phyloP scores from a whole-genome alignment of 2,329 filamentous ascomycete genomes.

The Pseudogymnoascus sp. region DNA sequence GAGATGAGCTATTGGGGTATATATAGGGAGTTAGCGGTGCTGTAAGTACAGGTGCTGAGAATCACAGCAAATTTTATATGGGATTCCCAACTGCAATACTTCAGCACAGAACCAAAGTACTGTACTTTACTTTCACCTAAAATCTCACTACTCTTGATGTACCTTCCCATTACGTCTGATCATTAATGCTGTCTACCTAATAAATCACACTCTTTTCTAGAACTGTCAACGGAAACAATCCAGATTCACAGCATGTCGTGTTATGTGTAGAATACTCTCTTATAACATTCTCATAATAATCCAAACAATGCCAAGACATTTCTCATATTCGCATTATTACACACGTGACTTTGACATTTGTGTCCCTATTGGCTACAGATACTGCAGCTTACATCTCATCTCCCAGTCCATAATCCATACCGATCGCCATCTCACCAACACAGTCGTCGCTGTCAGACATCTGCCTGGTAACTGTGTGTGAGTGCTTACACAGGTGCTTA shows the following conservation, averaged over 20 bases:
- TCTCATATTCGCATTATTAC: not conserved
- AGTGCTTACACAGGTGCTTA: not conserved
- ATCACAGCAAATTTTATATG: not conserved
- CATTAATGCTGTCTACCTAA: not conserved
- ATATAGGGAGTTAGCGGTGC: not conserved
- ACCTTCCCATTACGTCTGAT: not conserved
- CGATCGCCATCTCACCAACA: not conserved
- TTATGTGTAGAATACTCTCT: not conserved
- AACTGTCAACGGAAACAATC: not conserved
- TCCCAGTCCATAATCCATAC: not conserved
- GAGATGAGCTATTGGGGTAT: not conserved
- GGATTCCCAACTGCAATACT: not conserved
- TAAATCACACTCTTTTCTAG: not conserved
- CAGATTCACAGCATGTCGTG: not conserved
- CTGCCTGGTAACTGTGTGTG: not conserved
- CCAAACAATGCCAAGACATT: not conserved
- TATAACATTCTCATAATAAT: not conserved
- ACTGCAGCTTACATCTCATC: not conserved
- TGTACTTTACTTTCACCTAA: not conserved
- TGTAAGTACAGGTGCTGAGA: not conserved
- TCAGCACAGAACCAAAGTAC: not conserved
- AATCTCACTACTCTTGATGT: not conserved
- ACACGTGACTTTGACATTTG: not conserved
- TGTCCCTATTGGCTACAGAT: not conserved
- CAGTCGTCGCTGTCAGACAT: not conserved